Evolutionary conservation across 2,329 filamentous ascomycete species (phyloP), one percentile per base, ranked within the genome.

Genomic region (Talaromyces sp.): DNA sequence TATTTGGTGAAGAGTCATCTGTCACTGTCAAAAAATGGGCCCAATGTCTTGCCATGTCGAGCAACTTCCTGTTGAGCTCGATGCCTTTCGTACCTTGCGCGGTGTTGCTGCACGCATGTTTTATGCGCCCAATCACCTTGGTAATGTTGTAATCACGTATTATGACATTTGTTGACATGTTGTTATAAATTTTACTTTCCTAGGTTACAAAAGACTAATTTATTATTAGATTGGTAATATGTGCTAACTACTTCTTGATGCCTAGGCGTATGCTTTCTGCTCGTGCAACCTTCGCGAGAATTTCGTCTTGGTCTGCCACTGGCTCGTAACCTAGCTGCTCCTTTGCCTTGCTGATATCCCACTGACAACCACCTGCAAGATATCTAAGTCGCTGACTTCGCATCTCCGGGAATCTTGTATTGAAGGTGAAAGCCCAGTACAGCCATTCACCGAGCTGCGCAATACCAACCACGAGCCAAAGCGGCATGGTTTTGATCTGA

Each of bases 301-400:
- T 17, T 19, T 50, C 61, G 13, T 63, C 61, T 58, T 63, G 61
- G 25, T 57, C 61, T 37, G 25, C 5, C 19, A 63, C 50, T 1
- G 61, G 61, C 31, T 58, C 9, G 19, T 63, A 63, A 35, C 61
- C 61, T 31, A 63, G 27, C 27, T 57, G 35, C 17, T 63, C n/a
- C 61, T 49, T 58, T 63, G 61, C 61, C 39, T 63, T 63, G 50
- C 22, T 63, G 1, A 63, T 22, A 39, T 63, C 61, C 61, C 61
- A 63, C 19, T 47, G 50, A 27, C 61, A 63, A 17, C 61, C 61
- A 39, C 61, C 61, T 2, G 50, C 50, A 47, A 63, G 52, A 31
- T 63, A 49, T 49, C 39, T 57, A n/a, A 63, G 19, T 1, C 25
- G 61, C 25, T 49, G 61, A 33, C 61, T 63, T 27, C 61, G 61